Conservation (phyloP, 1,284 basidiomycete genomes). For the Cryptococcus sp. region DNA sequence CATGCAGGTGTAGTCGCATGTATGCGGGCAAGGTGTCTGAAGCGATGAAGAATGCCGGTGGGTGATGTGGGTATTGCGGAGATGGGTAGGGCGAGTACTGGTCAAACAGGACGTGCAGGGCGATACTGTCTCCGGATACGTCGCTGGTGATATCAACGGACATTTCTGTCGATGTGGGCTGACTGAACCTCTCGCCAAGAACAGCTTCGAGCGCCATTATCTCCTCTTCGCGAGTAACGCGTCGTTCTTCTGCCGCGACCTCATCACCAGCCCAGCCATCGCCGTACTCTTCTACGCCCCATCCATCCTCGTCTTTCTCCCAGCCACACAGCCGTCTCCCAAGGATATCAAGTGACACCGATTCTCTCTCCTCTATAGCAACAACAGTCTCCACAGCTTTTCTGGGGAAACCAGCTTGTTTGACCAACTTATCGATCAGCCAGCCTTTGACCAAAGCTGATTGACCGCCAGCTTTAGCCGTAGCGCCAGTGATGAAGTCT, state of each 20-base stretch:
- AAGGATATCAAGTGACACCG: constrained; percentile 50
- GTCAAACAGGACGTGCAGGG: constrained; percentile 69
- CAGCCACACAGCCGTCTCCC: constrained; percentile 53
- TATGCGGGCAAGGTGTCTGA: constrained; percentile 76
- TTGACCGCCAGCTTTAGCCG: constrained; percentile 57
- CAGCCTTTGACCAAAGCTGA: constrained; percentile 73
- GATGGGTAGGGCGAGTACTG: constrained; percentile 61
- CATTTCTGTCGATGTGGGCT: constrained; percentile 54
- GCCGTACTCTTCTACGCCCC: constrained; percentile 57
- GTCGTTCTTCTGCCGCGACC: constrained; percentile 58
- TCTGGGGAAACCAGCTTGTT: constrained; percentile 80
- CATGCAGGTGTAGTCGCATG: constrained; percentile 79
- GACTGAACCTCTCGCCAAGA: constrained; percentile 54
- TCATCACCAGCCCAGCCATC: constrained; percentile 58
- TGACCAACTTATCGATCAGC: constrained; percentile 78
- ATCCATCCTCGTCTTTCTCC: constrained; percentile 50
- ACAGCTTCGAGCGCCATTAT: constrained; percentile 63
- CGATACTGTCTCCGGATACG: constrained; percentile 58
- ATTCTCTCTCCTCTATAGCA: constrained; percentile 36
- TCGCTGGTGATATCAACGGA: constrained; percentile 66
- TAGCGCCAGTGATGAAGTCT: constrained; percentile 61
- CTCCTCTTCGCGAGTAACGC: constrained; percentile 68
- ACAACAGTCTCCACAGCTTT: constrained; percentile 62
- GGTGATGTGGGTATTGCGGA: constrained; percentile 54
- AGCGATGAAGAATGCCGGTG: constrained; percentile 74